phyloP scores from a whole-genome alignment of 352 stramenopile genomes.

The Globisporangium iwayamae region DNA sequence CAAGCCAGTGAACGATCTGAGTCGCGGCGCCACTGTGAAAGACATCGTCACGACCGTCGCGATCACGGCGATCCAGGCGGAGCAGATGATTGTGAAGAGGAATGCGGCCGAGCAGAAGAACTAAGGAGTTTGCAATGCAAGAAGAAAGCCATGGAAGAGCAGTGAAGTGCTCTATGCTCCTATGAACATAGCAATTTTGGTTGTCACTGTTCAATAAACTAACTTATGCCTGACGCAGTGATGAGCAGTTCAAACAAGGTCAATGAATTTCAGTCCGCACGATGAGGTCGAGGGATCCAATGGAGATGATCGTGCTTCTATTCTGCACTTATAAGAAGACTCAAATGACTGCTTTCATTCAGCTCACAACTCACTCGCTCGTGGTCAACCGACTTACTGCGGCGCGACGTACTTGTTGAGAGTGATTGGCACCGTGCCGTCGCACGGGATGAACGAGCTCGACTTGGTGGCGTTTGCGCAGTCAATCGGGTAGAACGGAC shows the following conservation, averaged over 20 bases:
- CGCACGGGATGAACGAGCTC: slow-evolving; percentile 8
- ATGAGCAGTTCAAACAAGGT: neutral
- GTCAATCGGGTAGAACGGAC: slow-evolving; percentile 14
- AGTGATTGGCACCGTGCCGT: slow-evolving; percentile 12
- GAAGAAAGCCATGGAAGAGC: neutral
- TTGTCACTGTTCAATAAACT: neutral
- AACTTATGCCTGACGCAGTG: slow-evolving; percentile 2
- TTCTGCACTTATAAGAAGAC: neutral
- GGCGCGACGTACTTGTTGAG: slow-evolving; percentile 18
- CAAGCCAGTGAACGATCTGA: slow-evolving; percentile 88
- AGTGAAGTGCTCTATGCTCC: neutral
- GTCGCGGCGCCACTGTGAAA: slow-evolving; percentile 82
- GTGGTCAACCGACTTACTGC: slow-evolving; percentile 1
- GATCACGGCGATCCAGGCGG: slow-evolving; percentile 84
- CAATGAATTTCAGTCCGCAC: too few species aligned
- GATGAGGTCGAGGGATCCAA: neutral
- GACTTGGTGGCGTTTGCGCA: slow-evolving; percentile 17
- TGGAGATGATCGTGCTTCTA: neutral
- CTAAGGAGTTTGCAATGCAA: neutral
- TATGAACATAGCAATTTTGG: slow-evolving; percentile 1
- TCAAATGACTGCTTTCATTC: neutral
- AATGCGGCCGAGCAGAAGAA: slow-evolving; percentile 8
- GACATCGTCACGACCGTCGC: slow-evolving; percentile 90
- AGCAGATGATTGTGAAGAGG: slow-evolving; percentile 48
- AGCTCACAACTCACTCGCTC: neutral